These are phyloP conservation scores for Colletotrichum cereale DNA, from an alignment of 2,329 filamentous ascomycete genomes.

Conservation along the genomic window DNA sequence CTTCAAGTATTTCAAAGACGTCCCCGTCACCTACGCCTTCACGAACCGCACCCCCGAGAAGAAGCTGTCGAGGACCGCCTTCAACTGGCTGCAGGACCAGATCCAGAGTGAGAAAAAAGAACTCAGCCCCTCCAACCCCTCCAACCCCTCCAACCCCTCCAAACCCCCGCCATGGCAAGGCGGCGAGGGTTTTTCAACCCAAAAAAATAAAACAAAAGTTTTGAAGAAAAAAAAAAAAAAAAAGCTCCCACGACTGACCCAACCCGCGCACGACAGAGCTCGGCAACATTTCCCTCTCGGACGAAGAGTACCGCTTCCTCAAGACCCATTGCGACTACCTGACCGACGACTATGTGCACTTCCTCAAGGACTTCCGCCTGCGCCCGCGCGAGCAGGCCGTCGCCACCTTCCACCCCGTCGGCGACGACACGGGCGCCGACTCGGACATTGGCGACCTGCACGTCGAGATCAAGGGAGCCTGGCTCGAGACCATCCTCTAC, in stretches of 20 bases:
- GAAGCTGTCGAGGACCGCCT: slow-evolving; percentile 86
- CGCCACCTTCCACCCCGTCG: slow-evolving; percentile 72
- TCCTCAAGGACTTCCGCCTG: slow-evolving; percentile 84
- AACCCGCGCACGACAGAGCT: slow-evolving; percentile 68
- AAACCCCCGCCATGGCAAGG: background rate
- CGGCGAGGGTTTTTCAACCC: no score
- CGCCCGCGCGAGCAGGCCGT: slow-evolving; percentile 84
- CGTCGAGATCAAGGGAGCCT: slow-evolving; percentile 83
- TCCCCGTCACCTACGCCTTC: slow-evolving; percentile 89
- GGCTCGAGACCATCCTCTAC: slow-evolving; percentile 97
- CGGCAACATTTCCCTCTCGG: slow-evolving; percentile 81
- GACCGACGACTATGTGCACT: slow-evolving; percentile 80
- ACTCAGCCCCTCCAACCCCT: slow-evolving; percentile 34
- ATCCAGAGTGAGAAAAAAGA: slow-evolving; percentile 74
- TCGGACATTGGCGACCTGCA: slow-evolving; percentile 80
- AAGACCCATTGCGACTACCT: slow-evolving; percentile 85
- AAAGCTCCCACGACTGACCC: slow-evolving; percentile 25
- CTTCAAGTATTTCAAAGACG: slow-evolving; percentile 88
- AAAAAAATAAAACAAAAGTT: no score
- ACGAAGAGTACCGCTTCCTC: slow-evolving; percentile 85
- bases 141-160: slow-evolving; percentile 5
- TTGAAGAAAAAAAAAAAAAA: no score
- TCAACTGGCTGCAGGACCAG: slow-evolving; percentile 86
- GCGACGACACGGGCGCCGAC: slow-evolving; percentile 70
- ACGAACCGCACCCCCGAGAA: slow-evolving; percentile 96